Percentiles rank a stretch among this genome's conserved stretches.
phyloP scores from a whole-genome alignment of 176 grass and related monocot genomes.

The Oryza coarctata region DNA sequence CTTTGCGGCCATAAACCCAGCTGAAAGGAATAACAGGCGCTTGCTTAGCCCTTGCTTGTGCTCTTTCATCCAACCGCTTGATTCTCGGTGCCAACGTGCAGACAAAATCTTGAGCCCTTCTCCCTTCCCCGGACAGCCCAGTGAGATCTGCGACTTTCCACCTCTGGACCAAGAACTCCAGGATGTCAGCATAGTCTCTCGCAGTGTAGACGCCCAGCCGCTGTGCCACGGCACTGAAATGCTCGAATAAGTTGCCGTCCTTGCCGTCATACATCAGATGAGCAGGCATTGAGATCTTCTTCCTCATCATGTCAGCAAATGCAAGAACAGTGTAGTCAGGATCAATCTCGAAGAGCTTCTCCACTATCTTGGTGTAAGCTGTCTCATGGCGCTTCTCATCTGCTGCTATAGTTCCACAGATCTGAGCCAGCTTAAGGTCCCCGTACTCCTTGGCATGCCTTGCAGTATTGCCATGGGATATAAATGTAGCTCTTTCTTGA shows the following conservation, averaged over 20 bases:
- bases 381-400: conserved; percentile 84
- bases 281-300: conserved; percentile 76
- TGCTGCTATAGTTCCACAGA: conserved; percentile 69
- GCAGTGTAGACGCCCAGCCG: conserved; percentile 61
- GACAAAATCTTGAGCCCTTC: conserved; percentile 56
- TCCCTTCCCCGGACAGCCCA: conserved; percentile 56
- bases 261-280: conserved; percentile 68
- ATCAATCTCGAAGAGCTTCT: conserved; percentile 73
- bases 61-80: conserved; percentile 60
- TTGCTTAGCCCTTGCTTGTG: conserved; percentile 56
- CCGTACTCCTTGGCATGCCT: conserved; percentile 68
- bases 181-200: conserved; percentile 71
- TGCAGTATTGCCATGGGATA: conserved; percentile 74
- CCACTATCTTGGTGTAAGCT: conserved; percentile 73
- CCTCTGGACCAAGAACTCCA: conserved; percentile 65
- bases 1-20: conserved; percentile 61
- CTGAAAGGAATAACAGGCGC: conserved; percentile 52
- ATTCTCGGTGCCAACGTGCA: conserved; percentile 65
- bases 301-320: conserved; percentile 72
- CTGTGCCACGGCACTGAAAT: conserved; percentile 56
- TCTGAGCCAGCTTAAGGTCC: conserved; percentile 71
- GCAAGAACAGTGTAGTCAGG: conserved; percentile 63
- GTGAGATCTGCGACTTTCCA: conserved; percentile 58
- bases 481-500: conserved; percentile 81
- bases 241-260: conserved; percentile 56